Evolutionary conservation across 352 stramenopile genomes (phyloP), one percentile per base, ranked within the genome.

Genomic region (Pythium dissotocum): DNA sequence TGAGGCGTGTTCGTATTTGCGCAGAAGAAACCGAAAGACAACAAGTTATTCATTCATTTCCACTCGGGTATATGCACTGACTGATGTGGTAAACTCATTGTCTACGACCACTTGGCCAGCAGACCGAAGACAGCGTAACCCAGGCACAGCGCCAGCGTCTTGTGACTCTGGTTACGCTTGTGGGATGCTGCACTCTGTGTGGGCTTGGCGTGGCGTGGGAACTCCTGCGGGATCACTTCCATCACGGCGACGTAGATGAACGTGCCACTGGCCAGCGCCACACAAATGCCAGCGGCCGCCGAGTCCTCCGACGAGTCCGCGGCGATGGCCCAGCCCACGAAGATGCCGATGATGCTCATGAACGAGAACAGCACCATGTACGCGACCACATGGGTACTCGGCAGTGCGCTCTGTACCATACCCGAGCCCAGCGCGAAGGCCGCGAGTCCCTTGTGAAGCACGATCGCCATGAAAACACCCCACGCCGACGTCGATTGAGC

Each of bases 231-330:
- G 52, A 94, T 90, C 16, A 94, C 85, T 56, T 94, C 85, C 85
- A 94, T 94, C 28, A 94, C 85, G 0, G 85, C 85, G 35, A 94
- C 85, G 65, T 94, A 94, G 65, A 94, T 94, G 71, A 94, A 94
- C 18, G 85, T 92, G 24, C 85, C 85, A 1, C 82, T 90, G 2
- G 85, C 83, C 6, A 93, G 73, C 30, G 85, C 85, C n/a, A 93
- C 79, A 57, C 85, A 75, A 51, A 85, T 82, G 18, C 77, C 77
- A 2, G 75, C 77, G 18, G 72, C 75, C 2, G 77, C 77, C 68
- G 77, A 82, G 58, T 82, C 77, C 38, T 82, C 77, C 9, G 72
- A 79, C 33, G 63, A 61, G 30, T 78, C 75, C 4, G 71, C 66
- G 21, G 76, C 75, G 49, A 85, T 73, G 65, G 70, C 51, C 77